Base-by-base conservation (phyloP, 2,329 filamentous ascomycete species). In the Biscogniauxia marginata region DNA sequence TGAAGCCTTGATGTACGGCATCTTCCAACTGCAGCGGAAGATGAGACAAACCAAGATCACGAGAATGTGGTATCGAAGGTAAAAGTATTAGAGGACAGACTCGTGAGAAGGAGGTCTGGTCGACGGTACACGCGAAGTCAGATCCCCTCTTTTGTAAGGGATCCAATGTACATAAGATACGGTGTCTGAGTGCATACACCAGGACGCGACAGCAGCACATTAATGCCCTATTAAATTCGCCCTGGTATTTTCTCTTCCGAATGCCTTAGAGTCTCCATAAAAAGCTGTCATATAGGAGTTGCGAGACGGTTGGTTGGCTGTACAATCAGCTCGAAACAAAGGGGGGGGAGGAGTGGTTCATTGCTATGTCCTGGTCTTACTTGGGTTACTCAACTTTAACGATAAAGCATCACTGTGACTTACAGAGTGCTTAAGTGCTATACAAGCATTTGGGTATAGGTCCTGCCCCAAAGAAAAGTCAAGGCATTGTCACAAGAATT, bases 21-120 rank as follows among this genome's bases (percentile, higher is more conserved):
- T 91, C 68, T 89, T 92, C 74, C 86, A 89, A 73, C 73, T 91
- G 55, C 88, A 91, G 76, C 86, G 85, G 72, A 91, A 91, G 81
- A 89, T 91, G 81, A 78, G 88, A 51, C 75, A 81, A 63, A 83
- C 80, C 54, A 76, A 76, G 67, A 82, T 82, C 57, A 80, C 77
- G 21, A 69, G 80, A 51, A 82, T 83, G 75, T 84, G 82, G 82
- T 84, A 84, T 70, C 74, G 82, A 67, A 80, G 82, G 74, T 84
- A 78, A 56, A 61, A 13, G 45, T 44, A 44, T 43, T 6, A n/a
- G 16, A 21, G 52, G 13, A 20, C 43, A 11, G n/a, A 46, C 18
- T 24, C 22, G 24, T 50, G 9, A 34, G 20, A n/a, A 44, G 34
- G 13, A 54, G 30, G 16, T 16, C n/a, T 54, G 20, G 34, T 39